These are phyloP conservation scores for Forsythia suspensa DNA, from an alignment of 257 asterid species.

Conservation along the genomic window DNA sequence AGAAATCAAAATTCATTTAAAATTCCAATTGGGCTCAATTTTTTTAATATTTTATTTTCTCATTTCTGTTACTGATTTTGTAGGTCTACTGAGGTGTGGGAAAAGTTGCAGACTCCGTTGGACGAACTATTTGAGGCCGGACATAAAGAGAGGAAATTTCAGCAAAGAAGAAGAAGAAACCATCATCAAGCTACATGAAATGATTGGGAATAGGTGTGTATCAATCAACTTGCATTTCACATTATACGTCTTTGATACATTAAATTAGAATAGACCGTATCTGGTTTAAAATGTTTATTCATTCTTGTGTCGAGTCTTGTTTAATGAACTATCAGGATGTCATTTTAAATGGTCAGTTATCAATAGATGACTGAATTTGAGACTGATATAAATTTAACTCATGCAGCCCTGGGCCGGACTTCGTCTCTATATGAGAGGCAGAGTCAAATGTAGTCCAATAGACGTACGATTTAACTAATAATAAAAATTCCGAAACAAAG, in stretches of 20 bases:
- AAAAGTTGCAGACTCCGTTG: slow-evolving; percentile 71
- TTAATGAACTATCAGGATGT: not conserved
- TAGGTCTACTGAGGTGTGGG: slow-evolving; percentile 68
- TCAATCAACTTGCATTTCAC: not conserved
- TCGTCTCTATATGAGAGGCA: too few species aligned
- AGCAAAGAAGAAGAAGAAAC: slow-evolving; percentile 52
- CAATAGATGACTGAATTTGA: too few species aligned
- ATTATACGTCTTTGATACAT: too few species aligned
- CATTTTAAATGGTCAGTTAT: not conserved
- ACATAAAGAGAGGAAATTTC: slow-evolving; percentile 68
- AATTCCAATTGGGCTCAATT: not conserved
- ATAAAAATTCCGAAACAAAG: too few species aligned
- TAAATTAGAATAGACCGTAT: too few species aligned
- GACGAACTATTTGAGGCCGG: slow-evolving; percentile 61
- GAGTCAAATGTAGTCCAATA: too few species aligned
- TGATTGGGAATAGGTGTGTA: slow-evolving; percentile 62
- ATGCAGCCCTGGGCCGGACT: too few species aligned
- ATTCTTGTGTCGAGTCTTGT: not conserved
- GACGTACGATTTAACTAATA: too few species aligned
- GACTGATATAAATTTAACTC: too few species aligned
- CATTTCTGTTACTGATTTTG: not conserved
- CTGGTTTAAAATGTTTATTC: too few species aligned
- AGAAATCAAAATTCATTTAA: not conserved
- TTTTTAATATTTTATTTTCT: not conserved
- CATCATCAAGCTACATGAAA: slow-evolving; percentile 52